Conservation (phyloP, 2,329 filamentous ascomycete genomes). For the Exophiala sideris region DNA sequence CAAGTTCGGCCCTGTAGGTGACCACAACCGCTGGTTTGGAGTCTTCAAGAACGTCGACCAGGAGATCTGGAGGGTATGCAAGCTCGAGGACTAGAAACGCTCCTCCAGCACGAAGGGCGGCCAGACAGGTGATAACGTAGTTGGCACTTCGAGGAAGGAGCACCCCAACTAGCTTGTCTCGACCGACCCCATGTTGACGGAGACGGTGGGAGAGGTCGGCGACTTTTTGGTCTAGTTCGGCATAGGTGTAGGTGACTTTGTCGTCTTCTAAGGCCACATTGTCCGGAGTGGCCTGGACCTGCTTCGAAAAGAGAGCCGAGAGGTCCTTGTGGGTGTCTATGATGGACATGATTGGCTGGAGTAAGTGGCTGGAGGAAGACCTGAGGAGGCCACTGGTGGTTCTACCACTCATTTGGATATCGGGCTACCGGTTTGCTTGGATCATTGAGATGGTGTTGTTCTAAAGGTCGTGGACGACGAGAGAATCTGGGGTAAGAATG, state of each 20-base stretch:
- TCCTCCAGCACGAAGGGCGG: slow-evolving; percentile 72
- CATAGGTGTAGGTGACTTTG: slow-evolving; percentile 64
- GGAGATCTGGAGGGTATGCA: slow-evolving; percentile 69
- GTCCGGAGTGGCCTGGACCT: slow-evolving; percentile 66
- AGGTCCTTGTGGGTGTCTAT: slow-evolving; percentile 71
- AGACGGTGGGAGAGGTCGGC: slow-evolving; percentile 62
- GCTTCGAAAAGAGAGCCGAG: slow-evolving; percentile 65
- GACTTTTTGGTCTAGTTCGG: slow-evolving; percentile 66
- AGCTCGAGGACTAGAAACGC: slow-evolving; percentile 78
- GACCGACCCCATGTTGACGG: slow-evolving; percentile 64
- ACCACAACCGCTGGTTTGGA: slow-evolving; percentile 68
- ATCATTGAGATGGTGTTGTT: not conserved
- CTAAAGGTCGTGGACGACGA: not conserved
- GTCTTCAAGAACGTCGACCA: slow-evolving; percentile 75
- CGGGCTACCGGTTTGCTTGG: not conserved
- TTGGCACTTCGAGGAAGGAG: slow-evolving; percentile 71
- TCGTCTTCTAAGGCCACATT: slow-evolving; percentile 71
- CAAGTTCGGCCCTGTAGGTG: slow-evolving; percentile 62
- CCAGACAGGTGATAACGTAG: slow-evolving; percentile 75
- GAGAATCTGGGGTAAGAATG: not conserved
- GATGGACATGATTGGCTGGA: slow-evolving; percentile 52
- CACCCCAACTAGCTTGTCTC: slow-evolving; percentile 72
- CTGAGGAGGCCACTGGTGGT: not conserved
- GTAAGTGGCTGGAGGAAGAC: not conserved
- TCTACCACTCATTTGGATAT: not conserved